Conservation (phyloP, 768 basidiomycete genomes). For the Phaeotremella fagi region DNA sequence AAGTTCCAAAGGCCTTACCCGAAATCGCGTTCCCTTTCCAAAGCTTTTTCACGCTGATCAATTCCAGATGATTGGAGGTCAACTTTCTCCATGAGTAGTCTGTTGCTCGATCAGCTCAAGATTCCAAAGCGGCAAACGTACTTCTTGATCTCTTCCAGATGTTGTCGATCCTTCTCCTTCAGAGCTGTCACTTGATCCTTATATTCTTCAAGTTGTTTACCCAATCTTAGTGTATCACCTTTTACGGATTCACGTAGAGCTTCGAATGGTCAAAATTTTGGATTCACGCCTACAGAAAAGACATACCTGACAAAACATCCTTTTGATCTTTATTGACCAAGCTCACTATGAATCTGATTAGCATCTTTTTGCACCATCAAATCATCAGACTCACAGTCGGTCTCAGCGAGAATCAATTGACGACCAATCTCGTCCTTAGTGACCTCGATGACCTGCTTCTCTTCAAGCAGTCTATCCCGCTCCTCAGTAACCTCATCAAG, state of each 20-base stretch:
- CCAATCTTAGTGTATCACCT: constrained; percentile 74
- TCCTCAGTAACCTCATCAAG: constrained; percentile 82
- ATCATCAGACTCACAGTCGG: constrained; percentile 60
- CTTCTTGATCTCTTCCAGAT: constrained; percentile 59
- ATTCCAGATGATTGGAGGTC: constrained; percentile 86
- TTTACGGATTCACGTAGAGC: constrained; percentile 78
- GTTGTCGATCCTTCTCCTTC: constrained; percentile 79
- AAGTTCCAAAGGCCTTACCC: constrained; percentile 53
- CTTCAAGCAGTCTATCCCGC: constrained; percentile 64
- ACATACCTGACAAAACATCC: constrained; percentile 74
- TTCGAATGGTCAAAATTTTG: background rate
- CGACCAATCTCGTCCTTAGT: constrained; percentile 59
- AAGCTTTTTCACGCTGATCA: constrained; percentile 75
- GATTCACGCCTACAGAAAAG: background rate
- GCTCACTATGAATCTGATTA: constrained; percentile 61
- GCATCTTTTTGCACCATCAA: too few relatives aligned
- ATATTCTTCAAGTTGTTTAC: constrained; percentile 62
- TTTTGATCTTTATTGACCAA: constrained; percentile 90
- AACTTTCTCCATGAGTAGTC: constrained; percentile 83
- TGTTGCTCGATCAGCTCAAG: constrained; percentile 56
- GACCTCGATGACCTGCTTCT: constrained; percentile 67
- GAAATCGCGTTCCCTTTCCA: constrained; percentile 79
- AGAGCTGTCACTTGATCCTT: constrained; percentile 66
- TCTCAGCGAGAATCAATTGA: constrained; percentile 76
- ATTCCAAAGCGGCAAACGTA: background rate